Evolutionary conservation across 2,329 filamentous ascomycete genomes (phyloP).

Genomic region (Pseudogymnoascus sp.): DNA sequence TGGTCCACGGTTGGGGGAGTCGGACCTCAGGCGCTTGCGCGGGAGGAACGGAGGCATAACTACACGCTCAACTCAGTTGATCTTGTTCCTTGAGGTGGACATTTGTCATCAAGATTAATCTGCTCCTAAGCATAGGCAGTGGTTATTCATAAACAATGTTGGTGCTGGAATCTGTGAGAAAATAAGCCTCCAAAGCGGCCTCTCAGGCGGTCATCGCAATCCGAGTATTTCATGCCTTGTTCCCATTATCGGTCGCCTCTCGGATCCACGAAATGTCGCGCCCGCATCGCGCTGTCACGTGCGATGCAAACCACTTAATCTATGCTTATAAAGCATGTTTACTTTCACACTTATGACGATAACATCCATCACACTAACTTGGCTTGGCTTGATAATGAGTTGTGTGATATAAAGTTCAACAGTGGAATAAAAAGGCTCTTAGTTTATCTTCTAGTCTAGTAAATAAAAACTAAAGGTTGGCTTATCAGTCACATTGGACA

Average conservation of each 20-base stretch:
- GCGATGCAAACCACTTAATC: neutral
- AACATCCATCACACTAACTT: neutral
- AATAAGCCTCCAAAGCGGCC: neutral
- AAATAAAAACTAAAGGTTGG: neutral
- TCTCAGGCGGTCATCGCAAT: neutral
- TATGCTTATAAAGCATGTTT: neutral
- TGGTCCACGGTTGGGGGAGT: slow-evolving; percentile 31
- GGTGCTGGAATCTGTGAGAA: neutral
- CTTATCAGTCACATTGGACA: neutral
- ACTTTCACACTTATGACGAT: neutral
- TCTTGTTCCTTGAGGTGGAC: neutral
- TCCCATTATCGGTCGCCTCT: neutral
- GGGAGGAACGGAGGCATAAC: slow-evolving; percentile 63
- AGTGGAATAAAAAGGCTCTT: neutral
- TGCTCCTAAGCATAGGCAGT: neutral
- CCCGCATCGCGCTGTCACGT: neutral
- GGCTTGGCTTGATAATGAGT: neutral
- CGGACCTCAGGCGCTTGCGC: slow-evolving; percentile 58
- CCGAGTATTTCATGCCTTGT: neutral
- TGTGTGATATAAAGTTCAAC: neutral
- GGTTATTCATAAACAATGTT: neutral
- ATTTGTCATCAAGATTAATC: neutral
- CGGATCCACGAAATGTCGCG: neutral
- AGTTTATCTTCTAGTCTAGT: slow-evolving; percentile 1
- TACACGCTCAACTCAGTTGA: neutral